Percentiles rank a stretch among this genome's conserved stretches.
These are phyloP conservation scores for Teunomyces barrocoloradensis DNA, from an alignment of 805 yeast species.

Conservation along the genomic window DNA sequence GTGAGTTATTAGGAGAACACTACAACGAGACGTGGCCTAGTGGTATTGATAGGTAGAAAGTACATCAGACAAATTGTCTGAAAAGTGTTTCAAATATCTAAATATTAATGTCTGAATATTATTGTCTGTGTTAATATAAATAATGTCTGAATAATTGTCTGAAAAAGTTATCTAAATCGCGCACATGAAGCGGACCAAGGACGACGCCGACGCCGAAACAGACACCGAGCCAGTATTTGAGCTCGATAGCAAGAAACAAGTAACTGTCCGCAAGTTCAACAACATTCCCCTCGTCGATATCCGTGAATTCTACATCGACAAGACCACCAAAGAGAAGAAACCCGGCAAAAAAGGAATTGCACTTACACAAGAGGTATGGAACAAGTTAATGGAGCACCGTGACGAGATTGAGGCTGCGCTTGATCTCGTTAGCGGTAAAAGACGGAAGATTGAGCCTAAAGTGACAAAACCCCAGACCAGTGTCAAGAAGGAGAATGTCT, in stretches of 20 bases:
- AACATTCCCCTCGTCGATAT: conserved; percentile 71
- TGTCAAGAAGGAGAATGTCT: no score
- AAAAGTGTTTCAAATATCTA: no score
- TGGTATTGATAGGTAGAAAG: conserved; percentile 19
- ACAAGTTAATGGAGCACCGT: conserved; percentile 41
- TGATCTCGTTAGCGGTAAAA: conserved; percentile 3
- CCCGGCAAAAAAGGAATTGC: conserved; percentile 85
- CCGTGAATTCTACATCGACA: conserved; percentile 68
- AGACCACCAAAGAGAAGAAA: conserved; percentile 55
- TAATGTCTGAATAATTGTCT: no score
- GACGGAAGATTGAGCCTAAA: neutral
- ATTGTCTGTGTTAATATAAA: no score
- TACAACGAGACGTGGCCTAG: conserved; percentile 65
- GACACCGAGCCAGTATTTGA: conserved; percentile 20
- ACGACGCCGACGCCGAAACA: neutral
- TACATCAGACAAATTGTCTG: neutral
- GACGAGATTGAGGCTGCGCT: conserved; percentile 53
- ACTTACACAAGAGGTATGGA: conserved; percentile 57
- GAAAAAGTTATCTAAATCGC: neutral
- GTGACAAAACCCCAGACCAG: neutral
- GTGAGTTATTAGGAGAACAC: conserved; percentile 47
- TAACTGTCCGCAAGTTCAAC: conserved; percentile 71
- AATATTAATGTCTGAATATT: no score
- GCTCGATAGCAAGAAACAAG: conserved; percentile 51
- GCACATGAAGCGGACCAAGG: neutral